Conservation (phyloP, 768 basidiomycete species). For the Kwoniella europaea region DNA sequence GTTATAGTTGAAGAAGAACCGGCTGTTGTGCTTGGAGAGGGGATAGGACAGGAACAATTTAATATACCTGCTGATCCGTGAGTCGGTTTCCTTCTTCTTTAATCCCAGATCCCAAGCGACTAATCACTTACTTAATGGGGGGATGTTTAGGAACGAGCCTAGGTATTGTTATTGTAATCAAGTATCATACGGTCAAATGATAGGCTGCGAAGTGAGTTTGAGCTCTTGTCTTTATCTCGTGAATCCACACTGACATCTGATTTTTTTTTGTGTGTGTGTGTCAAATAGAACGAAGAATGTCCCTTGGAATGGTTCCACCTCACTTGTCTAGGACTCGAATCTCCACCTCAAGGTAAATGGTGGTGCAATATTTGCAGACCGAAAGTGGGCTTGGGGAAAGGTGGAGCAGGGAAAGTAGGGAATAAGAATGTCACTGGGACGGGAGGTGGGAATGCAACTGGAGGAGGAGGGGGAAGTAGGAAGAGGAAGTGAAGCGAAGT, state of each 20-base stretch:
- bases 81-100: conserved; percentile 15
- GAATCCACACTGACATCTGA: too few relatives aligned
- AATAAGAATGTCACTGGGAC: conserved; percentile 10
- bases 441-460: background rate
- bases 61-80: conserved; percentile 50
- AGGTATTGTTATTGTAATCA: conserved; percentile 56
- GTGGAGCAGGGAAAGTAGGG: conserved; percentile 26
- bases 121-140: background rate
- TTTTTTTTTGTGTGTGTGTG: too few relatives aligned
- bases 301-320: conserved; percentile 57
- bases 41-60: conserved; percentile 8
- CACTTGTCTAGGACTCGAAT: conserved; percentile 41
- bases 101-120: background rate
- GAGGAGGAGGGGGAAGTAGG: background rate
- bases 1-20: background rate
- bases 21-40: conserved; percentile 2
- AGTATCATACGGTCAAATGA: conserved; percentile 56
- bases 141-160: conserved; percentile 48
- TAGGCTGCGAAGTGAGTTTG: conserved; percentile 54
- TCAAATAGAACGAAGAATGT: conserved; percentile 54
- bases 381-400: conserved; percentile 29
- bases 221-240: too few relatives aligned
- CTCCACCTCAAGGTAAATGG: conserved; percentile 51
- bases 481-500: conserved; percentile 10
- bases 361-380: conserved; percentile 51